Conservation (phyloP, 2,329 filamentous ascomycete genomes). For the Seiridium cupressi region DNA sequence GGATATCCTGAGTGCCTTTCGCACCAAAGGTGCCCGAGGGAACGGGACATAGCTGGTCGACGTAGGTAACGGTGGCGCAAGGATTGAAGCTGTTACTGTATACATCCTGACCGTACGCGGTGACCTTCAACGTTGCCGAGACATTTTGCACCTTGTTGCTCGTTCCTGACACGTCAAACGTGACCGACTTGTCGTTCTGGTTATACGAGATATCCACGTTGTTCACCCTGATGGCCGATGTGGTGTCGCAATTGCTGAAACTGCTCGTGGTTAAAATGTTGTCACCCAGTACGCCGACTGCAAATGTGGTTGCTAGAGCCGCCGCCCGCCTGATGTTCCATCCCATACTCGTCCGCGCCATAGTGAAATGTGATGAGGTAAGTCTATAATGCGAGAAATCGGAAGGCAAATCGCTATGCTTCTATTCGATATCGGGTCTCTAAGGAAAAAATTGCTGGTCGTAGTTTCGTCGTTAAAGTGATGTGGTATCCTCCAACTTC, state of each 20-base stretch:
- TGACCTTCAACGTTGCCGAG: conserved; percentile 71
- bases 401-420: conserved; percentile 3
- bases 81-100: conserved; percentile 83
- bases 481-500: not conserved
- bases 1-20: conserved; percentile 68
- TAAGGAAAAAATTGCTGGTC: not conserved
- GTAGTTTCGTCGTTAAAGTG: not conserved
- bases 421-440: not conserved
- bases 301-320: conserved; percentile 34
- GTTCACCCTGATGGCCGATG: conserved; percentile 64
- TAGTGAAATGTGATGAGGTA: not conserved
- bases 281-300: conserved; percentile 54
- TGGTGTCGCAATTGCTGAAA: conserved; percentile 70
- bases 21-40: conserved; percentile 74
- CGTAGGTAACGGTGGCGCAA: conserved; percentile 65
- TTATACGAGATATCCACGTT: conserved; percentile 78
- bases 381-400: not conserved
- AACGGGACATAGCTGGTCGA: conserved; percentile 80
- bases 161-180: conserved; percentile 79
- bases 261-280: conserved; percentile 79
- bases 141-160: conserved; percentile 77
- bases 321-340: conserved; percentile 27
- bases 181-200: conserved; percentile 67
- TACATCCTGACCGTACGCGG: conserved; percentile 79
- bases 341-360: conserved; percentile 24